Conservation (phyloP, 78 protist species). For the Chrysochromulina parva region DNA sequence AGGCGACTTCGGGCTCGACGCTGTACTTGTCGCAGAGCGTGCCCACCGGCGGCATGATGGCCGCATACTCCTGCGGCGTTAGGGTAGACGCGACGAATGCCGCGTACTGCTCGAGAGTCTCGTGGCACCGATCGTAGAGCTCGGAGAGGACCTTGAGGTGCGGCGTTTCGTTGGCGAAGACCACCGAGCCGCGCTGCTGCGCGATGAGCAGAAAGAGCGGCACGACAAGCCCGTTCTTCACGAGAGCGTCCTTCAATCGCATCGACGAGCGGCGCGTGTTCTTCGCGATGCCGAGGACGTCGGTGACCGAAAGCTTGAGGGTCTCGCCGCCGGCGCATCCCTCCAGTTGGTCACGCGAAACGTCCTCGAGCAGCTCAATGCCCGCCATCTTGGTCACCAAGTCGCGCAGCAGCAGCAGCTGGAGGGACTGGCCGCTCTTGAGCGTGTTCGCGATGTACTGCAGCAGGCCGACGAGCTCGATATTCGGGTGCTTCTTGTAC, state of each 20-base stretch:
- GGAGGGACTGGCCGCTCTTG: not conserved
- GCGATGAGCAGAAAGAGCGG: not conserved
- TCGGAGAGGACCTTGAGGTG: conserved; percentile 63
- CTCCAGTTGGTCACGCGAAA: not conserved
- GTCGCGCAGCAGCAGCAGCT: conserved; percentile 28
- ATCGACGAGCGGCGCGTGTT: not conserved
- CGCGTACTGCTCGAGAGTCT: conserved; percentile 32
- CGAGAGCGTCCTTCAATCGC: not conserved
- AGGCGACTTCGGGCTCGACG: not conserved
- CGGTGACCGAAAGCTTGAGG: not conserved
- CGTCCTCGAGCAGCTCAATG: not conserved
- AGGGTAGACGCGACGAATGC: not conserved
- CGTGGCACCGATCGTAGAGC: conserved; percentile 71
- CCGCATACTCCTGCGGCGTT: not conserved
- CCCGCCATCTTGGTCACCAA: conserved; percentile 29
- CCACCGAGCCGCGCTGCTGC: not conserved
- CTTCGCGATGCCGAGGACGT: not conserved
- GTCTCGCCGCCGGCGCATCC: conserved; percentile 76
- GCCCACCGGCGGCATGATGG: not conserved
- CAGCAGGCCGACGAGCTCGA: conserved; percentile 31
- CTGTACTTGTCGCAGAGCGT: not conserved
- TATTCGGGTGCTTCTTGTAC: conserved; percentile 31
- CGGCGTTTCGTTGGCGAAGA: not conserved
- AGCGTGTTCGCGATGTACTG: conserved; percentile 27
- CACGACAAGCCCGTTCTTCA: not conserved